Base-by-base conservation (phyloP, 2,329 filamentous ascomycete genomes). In the Didymella lethalis region DNA sequence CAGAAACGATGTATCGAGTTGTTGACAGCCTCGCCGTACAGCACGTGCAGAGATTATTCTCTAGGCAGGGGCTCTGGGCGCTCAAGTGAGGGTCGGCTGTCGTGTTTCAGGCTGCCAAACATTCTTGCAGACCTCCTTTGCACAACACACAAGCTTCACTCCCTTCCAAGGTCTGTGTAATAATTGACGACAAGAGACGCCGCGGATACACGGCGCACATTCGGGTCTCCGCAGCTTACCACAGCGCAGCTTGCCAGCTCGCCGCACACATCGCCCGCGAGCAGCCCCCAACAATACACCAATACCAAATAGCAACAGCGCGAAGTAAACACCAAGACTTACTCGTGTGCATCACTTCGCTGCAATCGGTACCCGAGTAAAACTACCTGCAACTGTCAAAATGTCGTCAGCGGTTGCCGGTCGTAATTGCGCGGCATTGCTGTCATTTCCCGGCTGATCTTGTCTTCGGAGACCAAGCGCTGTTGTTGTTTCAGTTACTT, bases 361-460 rank as follows among this genome's bases (percentile, higher is more conserved):
- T 48, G 43, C 43, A 48, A 18, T 48, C 48, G 48, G 52, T 25
- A 32, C 32, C 44, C 57, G 52, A 50, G 34, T 47, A 29, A 45
- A 18, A 40, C 29, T 50, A 46, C 52, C 48, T 43, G 46, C 34
- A 48, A 18, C 29, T 52, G n/a, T 48, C 18, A 52, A 34, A 31
- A 28, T 59, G 47, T 31, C 26, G 43, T 55, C 52, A 49, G 52
- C 44, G 28, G 11, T 12, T 31, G 52, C 41, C 43, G 43, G 48
- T 47, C 52, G 31, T 48, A 55, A 60, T 52, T 44, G 43, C 57
- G 55, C 51, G 57, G 57, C 57, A 28, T 38, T 43, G 38, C 43
- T 51, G 52, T 56, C 52, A 60, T 60, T 60, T 60, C 52, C 51
- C 52, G 51, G 43, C 36, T 54, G 47, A 23, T 55, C 43, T 52